Conservation (phyloP, 2,329 filamentous ascomycete genomes). For the Graphilbum ipis-grandicollis region DNA sequence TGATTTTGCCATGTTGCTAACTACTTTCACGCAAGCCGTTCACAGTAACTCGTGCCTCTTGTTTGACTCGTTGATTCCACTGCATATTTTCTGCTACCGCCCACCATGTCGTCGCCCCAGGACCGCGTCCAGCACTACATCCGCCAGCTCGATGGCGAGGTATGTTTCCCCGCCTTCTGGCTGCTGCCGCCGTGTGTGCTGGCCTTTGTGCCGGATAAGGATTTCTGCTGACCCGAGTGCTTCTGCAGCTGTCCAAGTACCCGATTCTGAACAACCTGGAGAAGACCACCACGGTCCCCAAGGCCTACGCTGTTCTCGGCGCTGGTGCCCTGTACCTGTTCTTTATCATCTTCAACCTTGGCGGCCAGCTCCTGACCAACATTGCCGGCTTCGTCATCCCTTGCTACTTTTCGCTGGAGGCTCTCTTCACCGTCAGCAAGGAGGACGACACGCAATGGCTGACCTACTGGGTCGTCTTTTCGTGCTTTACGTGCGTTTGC, state of each 20-base stretch:
- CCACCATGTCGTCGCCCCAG: conserved; percentile 56
- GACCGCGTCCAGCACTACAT: conserved; percentile 63
- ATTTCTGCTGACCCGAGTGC: background rate
- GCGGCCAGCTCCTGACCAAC: conserved; percentile 76
- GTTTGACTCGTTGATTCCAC: too few species aligned
- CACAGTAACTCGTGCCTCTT: background rate
- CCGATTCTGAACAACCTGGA: conserved; percentile 70
- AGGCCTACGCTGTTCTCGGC: conserved; percentile 70
- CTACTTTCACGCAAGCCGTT: too few species aligned
- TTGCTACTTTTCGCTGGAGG: conserved; percentile 67
- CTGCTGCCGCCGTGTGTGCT: background rate
- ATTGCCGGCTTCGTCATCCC: conserved; percentile 69
- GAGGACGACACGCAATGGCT: conserved; percentile 69
- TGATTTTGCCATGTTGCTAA: too few species aligned
- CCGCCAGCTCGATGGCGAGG: conserved; percentile 68
- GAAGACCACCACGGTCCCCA: conserved; percentile 67
- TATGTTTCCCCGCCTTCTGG: conserved; percentile 23
- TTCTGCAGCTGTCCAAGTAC: conserved; percentile 66
- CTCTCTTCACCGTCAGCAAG: conserved; percentile 55
- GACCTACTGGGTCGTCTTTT: conserved; percentile 76
- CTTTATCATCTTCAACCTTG: conserved; percentile 84
- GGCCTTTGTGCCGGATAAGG: background rate
- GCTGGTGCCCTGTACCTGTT: conserved; percentile 69
- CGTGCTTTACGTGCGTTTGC: conserved; percentile 50
- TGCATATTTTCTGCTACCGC: background rate